Evolutionary conservation across 169 alveolate species (phyloP), one percentile per base, ranked within the genome.

Genomic region (Plasmodium chabaudi): DNA sequence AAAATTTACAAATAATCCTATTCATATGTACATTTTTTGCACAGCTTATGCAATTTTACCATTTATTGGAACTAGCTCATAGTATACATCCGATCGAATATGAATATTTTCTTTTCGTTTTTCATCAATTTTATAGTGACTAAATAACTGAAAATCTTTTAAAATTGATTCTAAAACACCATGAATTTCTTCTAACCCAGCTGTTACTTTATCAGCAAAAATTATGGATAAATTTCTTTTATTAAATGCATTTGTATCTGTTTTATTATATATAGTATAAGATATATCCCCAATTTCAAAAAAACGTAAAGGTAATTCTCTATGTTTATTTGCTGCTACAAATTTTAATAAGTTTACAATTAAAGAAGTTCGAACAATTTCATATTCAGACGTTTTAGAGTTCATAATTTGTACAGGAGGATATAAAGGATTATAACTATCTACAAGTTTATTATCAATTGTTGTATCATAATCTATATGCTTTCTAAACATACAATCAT

Each of bases 281-380:
- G 96, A 97, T 63, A 95, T 96, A 91, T 96, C 98, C 17, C 97
- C 94, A 49, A 97, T 93, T 92, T 98, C 99, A 92, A 97, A 98
- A 27, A 98, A 87, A 70, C 95, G 96, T 67, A 95, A 93, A 61
- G 99, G 99, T 17, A 97, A 94, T 72, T 93, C 96, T 60, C 95
- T 87, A 44, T 94, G 96, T 88, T 94, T 96, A 91, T 96, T 96
- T 12, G 97, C 94, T 46, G 95, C 92, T 10, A 98, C 91, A 59
- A 98, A 93, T 88, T 96, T 97, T 23, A 98, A 88, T 55, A 98
- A 75, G 56, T 99, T 98, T 17, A 99, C 99, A 53, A 97, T 92
- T 27, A 98, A 94, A 64, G 99, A 94, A 42, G 98, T 97, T 88
- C 99, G 93, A 42, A 95, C 93, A 42, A 96, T 93, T 93, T 97